phyloP scores from a whole-genome alignment of 345 rosid species.

The Gossypioides kirkii region DNA sequence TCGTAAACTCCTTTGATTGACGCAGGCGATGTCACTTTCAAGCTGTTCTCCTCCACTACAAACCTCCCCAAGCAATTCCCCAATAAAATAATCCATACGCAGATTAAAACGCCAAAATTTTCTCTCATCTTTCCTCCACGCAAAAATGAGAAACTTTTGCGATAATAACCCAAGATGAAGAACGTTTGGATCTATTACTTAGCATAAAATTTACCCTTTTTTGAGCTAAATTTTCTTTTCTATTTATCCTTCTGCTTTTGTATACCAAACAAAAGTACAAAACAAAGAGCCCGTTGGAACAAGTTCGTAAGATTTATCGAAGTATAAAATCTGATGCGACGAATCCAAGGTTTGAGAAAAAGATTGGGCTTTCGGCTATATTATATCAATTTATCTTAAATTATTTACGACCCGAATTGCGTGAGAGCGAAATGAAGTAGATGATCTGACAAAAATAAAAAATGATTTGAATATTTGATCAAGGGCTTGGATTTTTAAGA shows the following conservation, averaged over 20 bases:
- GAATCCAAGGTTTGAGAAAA: background rate
- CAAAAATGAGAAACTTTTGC: background rate
- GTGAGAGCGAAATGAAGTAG: background rate
- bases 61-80: slow-evolving; percentile 53
- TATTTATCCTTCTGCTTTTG: background rate
- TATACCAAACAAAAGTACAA: background rate
- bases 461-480: too few species aligned
- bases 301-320: background rate
- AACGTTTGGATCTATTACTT: background rate
- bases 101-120: slow-evolving; percentile 39
- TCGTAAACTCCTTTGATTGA: slow-evolving; percentile 49
- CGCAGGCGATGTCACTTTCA: slow-evolving; percentile 51
- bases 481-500: background rate
- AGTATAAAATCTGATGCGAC: background rate
- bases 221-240: background rate
- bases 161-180: background rate
- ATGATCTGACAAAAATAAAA: background rate
- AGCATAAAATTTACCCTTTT: background rate
- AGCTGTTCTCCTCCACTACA: slow-evolving; percentile 75
- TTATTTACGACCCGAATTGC: background rate
- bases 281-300: background rate
- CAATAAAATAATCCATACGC: slow-evolving; percentile 40
- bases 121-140: slow-evolving; percentile 35
- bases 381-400: background rate
- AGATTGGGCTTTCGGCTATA: background rate